phyloP scores from a whole-genome alignment of 768 basidiomycete species.

The Termitomyces sp. region DNA sequence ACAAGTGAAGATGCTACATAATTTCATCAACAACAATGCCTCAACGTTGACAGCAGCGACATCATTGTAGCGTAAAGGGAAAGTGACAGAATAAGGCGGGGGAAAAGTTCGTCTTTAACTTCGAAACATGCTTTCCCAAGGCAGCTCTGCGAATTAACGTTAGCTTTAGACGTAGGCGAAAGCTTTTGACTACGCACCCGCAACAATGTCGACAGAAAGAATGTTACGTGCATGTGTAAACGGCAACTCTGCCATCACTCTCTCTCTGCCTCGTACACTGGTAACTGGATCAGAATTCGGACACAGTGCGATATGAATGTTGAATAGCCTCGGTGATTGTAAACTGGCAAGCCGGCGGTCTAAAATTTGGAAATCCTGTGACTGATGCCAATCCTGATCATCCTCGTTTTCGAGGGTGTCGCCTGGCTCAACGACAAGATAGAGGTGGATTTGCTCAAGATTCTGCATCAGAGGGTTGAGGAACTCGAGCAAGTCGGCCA shows the following conservation, averaged over 20 bases:
- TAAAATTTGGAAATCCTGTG: not conserved
- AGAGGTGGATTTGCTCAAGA: not conserved
- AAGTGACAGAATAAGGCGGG: not conserved
- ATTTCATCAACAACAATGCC: not conserved
- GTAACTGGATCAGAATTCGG: not conserved
- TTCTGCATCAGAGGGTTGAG: not conserved
- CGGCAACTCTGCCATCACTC: not conserved
- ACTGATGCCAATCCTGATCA: not conserved
- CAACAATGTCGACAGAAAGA: not conserved
- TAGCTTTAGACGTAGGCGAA: not conserved
- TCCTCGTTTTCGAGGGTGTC: not conserved
- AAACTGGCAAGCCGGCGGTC: not conserved
- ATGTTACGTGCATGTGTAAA: not conserved
- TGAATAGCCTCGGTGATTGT: not conserved
- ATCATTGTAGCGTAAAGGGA: not conserved
- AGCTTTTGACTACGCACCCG: not conserved
- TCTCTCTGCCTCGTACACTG: not conserved
- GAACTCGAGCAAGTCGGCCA: not conserved
- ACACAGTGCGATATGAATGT: not conserved
- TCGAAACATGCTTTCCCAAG: not conserved
- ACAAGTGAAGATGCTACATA: not conserved
- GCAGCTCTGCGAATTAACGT: not conserved
- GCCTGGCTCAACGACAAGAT: not conserved
- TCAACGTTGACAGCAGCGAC: not conserved
- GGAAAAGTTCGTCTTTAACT: not conserved